Conservation (phyloP, 805 yeast species). For the Huiozyma sinensis region DNA sequence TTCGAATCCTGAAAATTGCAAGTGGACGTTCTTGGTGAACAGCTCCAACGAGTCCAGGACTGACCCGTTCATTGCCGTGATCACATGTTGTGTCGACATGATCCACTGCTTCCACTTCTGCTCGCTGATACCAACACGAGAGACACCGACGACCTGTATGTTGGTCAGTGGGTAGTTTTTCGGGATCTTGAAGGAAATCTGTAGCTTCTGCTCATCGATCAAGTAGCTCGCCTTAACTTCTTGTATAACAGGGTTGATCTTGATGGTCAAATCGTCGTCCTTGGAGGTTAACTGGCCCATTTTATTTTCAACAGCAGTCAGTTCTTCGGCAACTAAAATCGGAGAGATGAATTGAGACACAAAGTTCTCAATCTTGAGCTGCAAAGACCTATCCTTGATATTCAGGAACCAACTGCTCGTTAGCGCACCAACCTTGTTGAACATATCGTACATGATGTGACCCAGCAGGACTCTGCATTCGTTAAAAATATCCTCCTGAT, state of each 20-base stretch:
- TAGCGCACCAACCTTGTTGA: constrained; percentile 24
- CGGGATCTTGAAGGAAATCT: constrained; percentile 67
- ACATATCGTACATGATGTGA: constrained; percentile 18
- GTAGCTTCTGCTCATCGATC: constrained; percentile 82
- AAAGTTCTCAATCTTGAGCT: constrained; percentile 49
- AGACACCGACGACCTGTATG: constrained; percentile 65
- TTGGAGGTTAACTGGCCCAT: constrained; percentile 27
- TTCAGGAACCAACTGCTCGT: constrained; percentile 52
- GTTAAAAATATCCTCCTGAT: constrained; percentile 17
- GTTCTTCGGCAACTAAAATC: constrained; percentile 44
- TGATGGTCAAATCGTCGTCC: constrained; percentile 40
- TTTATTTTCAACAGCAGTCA: constrained; percentile 39
- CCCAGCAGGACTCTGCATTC: constrained; percentile 23
- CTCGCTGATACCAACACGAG: constrained; percentile 80
- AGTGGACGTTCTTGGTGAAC: constrained; percentile 52
- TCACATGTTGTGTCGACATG: constrained; percentile 76
- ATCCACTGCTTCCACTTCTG: constrained; percentile 93
- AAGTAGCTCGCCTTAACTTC: constrained; percentile 65
- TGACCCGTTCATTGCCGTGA: constrained; percentile 64
- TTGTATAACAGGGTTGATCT: constrained; percentile 46
- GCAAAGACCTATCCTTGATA: constrained; percentile 57
- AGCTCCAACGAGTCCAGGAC: constrained; percentile 33
- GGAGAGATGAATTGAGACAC: constrained; percentile 57
- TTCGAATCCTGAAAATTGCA: constrained; percentile 87
- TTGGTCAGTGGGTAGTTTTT: constrained; percentile 65